Percentiles rank a stretch among this genome's conserved stretches.
Evolutionary conservation across 805 yeast species (phyloP).

Genomic region (Yarrowia hollandica): DNA sequence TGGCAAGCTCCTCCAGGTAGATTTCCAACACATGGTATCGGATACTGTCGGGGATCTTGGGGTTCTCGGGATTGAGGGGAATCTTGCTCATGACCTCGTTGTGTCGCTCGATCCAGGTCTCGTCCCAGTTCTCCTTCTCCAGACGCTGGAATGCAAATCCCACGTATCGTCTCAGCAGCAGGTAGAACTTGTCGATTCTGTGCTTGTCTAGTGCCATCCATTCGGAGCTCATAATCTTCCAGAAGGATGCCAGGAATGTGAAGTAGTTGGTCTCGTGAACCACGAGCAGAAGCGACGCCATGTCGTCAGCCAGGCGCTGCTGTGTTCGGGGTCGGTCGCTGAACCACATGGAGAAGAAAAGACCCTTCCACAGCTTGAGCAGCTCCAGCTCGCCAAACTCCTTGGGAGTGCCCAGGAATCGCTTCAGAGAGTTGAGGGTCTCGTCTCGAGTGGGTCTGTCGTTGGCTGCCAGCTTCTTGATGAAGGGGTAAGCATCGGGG

Average conservation of each 20-base stretch:
- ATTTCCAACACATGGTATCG: constrained; percentile 85
- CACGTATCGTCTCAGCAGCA: constrained; percentile 75
- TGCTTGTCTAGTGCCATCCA: constrained; percentile 81
- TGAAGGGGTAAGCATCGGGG: constrained; percentile 48
- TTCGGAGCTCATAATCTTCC: constrained; percentile 74
- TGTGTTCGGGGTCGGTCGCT: constrained; percentile 92
- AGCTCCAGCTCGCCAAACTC: constrained; percentile 53
- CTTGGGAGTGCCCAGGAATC: constrained; percentile 52
- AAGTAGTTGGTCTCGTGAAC: constrained; percentile 47
- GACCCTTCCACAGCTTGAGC: constrained; percentile 94
- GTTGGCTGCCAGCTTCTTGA: constrained; percentile 81
- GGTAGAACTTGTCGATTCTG: constrained; percentile 83
- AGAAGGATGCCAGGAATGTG: constrained; percentile 69
- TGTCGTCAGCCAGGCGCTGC: constrained; percentile 71
- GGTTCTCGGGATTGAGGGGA: constrained; percentile 52
- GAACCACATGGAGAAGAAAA: constrained; percentile 94
- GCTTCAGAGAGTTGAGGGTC: constrained; percentile 65
- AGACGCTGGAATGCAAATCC: constrained; percentile 64
- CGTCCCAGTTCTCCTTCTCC: constrained; percentile 55
- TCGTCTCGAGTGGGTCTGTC: constrained; percentile 71
- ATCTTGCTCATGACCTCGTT: constrained; percentile 47
- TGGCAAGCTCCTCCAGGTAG: constrained; percentile 78
- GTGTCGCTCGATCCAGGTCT: constrained; percentile 45
- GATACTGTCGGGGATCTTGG: constrained; percentile 66
- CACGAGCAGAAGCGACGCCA: constrained; percentile 54